Evolutionary conservation across 148 eudicot genomes (phyloP).

Genomic region (Chenopodium formosanum): DNA sequence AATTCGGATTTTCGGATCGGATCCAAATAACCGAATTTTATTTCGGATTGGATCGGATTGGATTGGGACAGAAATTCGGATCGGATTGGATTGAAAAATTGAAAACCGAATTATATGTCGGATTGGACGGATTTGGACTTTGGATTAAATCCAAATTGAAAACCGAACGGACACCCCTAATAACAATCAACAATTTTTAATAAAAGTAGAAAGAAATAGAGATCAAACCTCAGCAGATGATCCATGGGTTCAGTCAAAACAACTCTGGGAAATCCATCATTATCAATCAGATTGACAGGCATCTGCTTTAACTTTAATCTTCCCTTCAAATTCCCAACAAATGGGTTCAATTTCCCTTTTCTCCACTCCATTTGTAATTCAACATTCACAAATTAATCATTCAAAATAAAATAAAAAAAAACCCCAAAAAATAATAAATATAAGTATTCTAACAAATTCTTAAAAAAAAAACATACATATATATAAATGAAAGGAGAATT

Average conservation of each 20-base stretch:
- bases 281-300: conserved; percentile 49
- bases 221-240: conserved; percentile 75
- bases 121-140: no score
- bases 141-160: no score
- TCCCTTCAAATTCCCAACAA: conserved; percentile 34
- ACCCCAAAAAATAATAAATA: not conserved
- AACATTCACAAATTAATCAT: not conserved
- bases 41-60: no score
- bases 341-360: conserved; percentile 35
- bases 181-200: no score
- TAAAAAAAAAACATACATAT: not conserved
- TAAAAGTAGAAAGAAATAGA: not conserved
- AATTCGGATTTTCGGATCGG: no score
- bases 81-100: no score
- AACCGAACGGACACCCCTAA: no score
- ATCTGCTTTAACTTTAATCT: conserved; percentile 28
- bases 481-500: not conserved
- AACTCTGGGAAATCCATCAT: conserved; percentile 53
- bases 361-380: conserved; percentile 46
- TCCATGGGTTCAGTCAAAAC: conserved; percentile 63
- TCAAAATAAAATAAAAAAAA: not conserved
- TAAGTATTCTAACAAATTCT: not conserved
- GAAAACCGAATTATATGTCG: no score
- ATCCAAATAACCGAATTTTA: no score
- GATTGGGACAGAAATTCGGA: no score